Evolutionary conservation across 2,329 filamentous ascomycete genomes (phyloP).

Genomic region (Trichoderma koningii): DNA sequence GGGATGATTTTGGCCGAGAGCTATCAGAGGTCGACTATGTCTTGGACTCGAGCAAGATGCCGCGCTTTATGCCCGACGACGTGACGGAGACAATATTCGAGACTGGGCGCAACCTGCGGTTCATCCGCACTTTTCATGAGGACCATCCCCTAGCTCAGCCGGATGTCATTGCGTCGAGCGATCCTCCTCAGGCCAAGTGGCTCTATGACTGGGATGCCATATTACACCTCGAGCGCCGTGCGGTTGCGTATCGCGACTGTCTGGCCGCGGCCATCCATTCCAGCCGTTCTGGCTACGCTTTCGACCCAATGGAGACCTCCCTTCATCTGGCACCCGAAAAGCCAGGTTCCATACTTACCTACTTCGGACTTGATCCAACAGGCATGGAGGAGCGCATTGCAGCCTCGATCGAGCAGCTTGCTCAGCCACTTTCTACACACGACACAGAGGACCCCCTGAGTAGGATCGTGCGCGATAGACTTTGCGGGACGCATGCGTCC

Average conservation of each 20-base stretch:
- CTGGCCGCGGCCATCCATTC: conserved; percentile 35
- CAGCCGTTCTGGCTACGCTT: conserved; percentile 14
- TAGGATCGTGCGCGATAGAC: conserved; percentile 44
- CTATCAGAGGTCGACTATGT: conserved; percentile 61
- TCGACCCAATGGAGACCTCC: not conserved
- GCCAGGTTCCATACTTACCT: conserved; percentile 4
- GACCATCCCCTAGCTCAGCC: conserved; percentile 65
- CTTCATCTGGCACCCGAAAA: not conserved
- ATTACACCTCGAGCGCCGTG: conserved; percentile 61
- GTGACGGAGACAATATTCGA: conserved; percentile 75
- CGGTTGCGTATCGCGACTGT: conserved; percentile 43
- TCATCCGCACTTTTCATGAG: conserved; percentile 70
- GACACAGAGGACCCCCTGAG: conserved; percentile 43
- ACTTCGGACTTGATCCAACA: conserved; percentile 50
- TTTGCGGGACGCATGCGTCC: conserved; percentile 39
- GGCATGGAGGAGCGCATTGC: conserved; percentile 52
- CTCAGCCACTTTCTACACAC: conserved; percentile 37
- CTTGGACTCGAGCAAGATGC: conserved; percentile 66
- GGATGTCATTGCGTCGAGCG: conserved; percentile 48
- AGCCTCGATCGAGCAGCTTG: conserved; percentile 52
- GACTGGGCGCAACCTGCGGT: conserved; percentile 72
- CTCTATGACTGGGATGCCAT: conserved; percentile 73
- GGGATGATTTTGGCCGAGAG: conserved; percentile 62
- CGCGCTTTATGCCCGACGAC: conserved; percentile 69
- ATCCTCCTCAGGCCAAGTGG: conserved; percentile 65